Evolutionary conservation across 2,329 filamentous ascomycete genomes (phyloP), one percentile per base, ranked within the genome.

Genomic region (Diaporthe humulicola): DNA sequence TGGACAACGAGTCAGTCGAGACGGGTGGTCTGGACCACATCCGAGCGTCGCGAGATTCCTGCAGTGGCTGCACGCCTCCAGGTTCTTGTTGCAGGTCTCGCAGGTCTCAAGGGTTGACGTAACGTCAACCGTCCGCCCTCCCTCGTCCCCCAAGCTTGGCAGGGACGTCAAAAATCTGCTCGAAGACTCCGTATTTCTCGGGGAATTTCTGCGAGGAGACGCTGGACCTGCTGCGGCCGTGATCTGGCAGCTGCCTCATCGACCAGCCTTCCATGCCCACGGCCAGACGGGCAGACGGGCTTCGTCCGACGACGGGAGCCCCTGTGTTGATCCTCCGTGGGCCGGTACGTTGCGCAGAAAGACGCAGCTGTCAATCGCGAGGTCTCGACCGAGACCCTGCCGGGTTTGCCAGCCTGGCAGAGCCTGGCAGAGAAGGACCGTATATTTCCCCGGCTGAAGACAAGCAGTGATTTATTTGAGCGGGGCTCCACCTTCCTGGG

Each of bases 401-500:
- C 54, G 60, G 57, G 48, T 14, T 50, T 64, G 57, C 45, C 70
- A 72, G 70, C 57, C 70, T 72, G 70, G 70, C 57, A 69, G 64
- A 54, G 48, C 64, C 64, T 54, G 64, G 56, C 25, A 48, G 66
- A 73, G 64, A 57, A 58, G 56, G 40, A 54, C 57, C 71, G 64
- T 45, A 74, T 48, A 74, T 74, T 75, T 75, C 74, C 74, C 74
- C 74, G 57, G 71, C 40, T 64, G 72, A 42, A 58, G 40, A 45
- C 58, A 40, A 64, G 38, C 58, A 30, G 54, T 52, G 70, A 64
- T 45, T 71, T 61, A 70, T 48, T 70, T 67, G 42, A 66, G 57
- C 45, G 71, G 73, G 74, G 74, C 71, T 73, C 74, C 74, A 75
- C 71, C 60, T 38, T 33, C 69, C 61, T 72, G 50, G 58, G 58